Base-by-base conservation (phyloP, 208 protist species). In the Balamuthia mandrillaris region DNA sequence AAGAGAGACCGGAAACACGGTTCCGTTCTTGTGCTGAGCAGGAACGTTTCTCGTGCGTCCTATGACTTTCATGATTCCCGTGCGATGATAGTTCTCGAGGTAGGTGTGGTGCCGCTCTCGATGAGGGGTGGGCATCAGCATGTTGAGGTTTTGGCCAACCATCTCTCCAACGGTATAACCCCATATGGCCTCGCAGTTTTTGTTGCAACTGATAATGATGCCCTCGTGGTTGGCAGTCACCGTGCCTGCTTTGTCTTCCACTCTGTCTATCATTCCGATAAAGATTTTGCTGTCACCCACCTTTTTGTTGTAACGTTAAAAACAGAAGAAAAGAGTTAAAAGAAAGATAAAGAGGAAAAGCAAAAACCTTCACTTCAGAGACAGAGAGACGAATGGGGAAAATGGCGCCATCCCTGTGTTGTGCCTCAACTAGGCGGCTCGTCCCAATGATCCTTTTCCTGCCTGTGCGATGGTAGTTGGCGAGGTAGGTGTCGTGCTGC, bases 111-210 rank as follows among this genome's bases (percentile, higher is more conserved):
- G 78, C n/a, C 52, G 37, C n/a, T 84, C 78, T 21, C 58, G 61
- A 54, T 84, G 61, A 4, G 78, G 78, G 41, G 58, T 58, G n/a
- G 78, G 78, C 78, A 84, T 84, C 21, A 84, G 61, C 18, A 84
- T 70, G 54, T 29, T 35, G n/a, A 84, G 54, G 78, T 84, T 84
- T 44, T 66, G 49, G 18, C 78, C 78, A 7, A 84, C 78, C 37
- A 84, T 31, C 33, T 84, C 78, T 31, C 72, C 60, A 29, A 81
- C 72, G 16, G 72, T 61, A 31, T 63, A 81, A 39, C 72, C 72
- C 72, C 72, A 81, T 21, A 81, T 81, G 72, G 72, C 72, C 51
- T 81, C 72, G 72, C 72, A 81, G 35, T 81, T 42, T 49, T 81
- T 81, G 72, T 81, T 81, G 51, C 72, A 81, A 18, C 47, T 61